Conservation (phyloP, 2,329 filamentous ascomycete genomes). For the Colletotrichum falcatum region DNA sequence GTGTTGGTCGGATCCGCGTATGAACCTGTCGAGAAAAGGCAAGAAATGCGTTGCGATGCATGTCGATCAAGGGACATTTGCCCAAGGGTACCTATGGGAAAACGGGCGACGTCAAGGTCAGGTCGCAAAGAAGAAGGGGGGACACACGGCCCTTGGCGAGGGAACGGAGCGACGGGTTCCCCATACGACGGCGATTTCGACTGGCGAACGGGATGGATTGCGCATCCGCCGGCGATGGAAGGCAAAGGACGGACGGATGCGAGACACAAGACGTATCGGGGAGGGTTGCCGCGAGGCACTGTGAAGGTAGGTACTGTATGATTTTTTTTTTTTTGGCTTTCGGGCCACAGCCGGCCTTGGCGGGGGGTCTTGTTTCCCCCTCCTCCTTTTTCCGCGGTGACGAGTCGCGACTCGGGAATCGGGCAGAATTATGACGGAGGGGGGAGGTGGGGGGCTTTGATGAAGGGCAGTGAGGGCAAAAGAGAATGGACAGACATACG, state of each 20-base stretch:
- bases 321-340: constrained; percentile 23
- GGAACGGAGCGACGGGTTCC: constrained; percentile 11
- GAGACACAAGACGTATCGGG: constrained; percentile 38
- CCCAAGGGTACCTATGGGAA: neutral
- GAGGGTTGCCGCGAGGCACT: constrained; percentile 12
- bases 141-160: neutral
- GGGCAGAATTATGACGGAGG: constrained; percentile 7
- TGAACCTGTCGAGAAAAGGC: neutral
- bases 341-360: constrained; percentile 6
- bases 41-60: neutral
- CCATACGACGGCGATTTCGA: constrained; percentile 2
- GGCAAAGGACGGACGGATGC: constrained; percentile 38
- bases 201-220: constrained; percentile 26
- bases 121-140: neutral
- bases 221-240: constrained; percentile 27
- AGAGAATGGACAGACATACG: too few species aligned
- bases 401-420: neutral
- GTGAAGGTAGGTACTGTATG: constrained; percentile 23
- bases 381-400: neutral
- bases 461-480: too few species aligned
- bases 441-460: neutral
- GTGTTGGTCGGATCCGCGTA: neutral
- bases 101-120: neutral
- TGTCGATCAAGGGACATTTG: neutral
- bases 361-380: neutral